Evolutionary conservation across 2,329 filamentous ascomycete species (phyloP).

Genomic region (Calcarisporium arbuscula): DNA sequence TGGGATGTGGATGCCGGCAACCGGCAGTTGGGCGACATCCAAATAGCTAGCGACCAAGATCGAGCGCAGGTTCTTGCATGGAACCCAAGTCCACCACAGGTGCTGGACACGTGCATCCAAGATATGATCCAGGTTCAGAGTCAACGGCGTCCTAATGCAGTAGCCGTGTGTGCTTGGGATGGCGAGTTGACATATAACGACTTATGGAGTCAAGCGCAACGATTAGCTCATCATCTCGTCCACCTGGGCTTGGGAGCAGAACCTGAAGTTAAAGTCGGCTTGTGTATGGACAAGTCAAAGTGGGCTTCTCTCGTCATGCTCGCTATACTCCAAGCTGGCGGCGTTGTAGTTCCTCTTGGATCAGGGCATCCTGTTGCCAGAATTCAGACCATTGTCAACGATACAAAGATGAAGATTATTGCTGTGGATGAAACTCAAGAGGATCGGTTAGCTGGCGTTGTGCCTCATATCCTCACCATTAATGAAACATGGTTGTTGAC

Average conservation of each 20-base stretch:
- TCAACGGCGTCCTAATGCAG: neutral
- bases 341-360: conserved; percentile 1
- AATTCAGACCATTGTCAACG: conserved; percentile 1
- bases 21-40: neutral
- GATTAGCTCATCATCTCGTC: conserved; percentile 1
- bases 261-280: conserved; percentile 1
- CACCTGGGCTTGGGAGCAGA: neutral
- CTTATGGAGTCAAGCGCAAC: neutral
- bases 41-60: conserved; percentile 1
- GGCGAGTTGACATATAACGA: conserved; percentile 1
- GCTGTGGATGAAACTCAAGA: neutral
- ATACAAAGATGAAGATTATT: neutral
- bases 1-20: neutral
- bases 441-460: too few species aligned
- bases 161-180: conserved; percentile 1
- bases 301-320: conserved; percentile 1
- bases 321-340: conserved; percentile 2
- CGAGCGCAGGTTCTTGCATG: conserved; percentile 2
- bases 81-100: neutral
- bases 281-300: conserved; percentile 1
- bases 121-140: neutral
- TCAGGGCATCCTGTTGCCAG: neutral
- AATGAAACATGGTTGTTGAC: too few species aligned
- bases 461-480: too few species aligned
- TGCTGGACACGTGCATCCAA: neutral